Base-by-base conservation (phyloP, 129 eudicot genomes). In the Pittosporum tobira region DNA sequence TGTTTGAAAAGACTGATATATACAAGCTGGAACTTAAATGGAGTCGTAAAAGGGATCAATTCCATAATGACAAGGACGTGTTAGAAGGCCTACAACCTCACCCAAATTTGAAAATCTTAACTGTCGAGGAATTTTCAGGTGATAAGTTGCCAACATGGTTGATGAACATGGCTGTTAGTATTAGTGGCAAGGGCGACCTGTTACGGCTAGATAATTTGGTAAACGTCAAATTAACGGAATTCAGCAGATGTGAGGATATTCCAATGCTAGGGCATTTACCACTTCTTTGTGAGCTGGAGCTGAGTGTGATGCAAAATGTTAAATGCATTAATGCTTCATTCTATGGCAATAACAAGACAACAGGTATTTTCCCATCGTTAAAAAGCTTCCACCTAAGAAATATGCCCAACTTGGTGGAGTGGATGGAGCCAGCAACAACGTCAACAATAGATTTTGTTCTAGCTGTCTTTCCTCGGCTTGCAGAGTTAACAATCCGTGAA, bases 191-290 rank as follows among this genome's bases (percentile, higher is more conserved):
- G 44, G 38, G 51, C 14, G 27, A 42, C 43, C 25, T 25, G 38
- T 22, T 15, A 2, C 28, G 50, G 23, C 64, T 59, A 14, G 27
- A 59, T 30, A 59, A 59, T 29, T 34, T 59, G 2, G 51, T 59
- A 20, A 21, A 38, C 2, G 38, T 59, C 24, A 59, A 23, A 42
- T 59, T 59, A 59, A 10, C 21, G 6, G 3, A 31, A 36, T 59
- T 49, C 27, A 11, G 47, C 18, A 57, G 29, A 1, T 59, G 66
- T 36, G 14, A 48, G 27, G 23, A 13, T 44, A 50, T 68, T 31
- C 66, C 73, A 19, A 47, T 40, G n/a, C 56, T 68, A 6, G 66
- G 65, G 5, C 16, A 59, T 20, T 50, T 68, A 16, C 66, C 66
- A 18, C 47, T 14, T 25, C 66, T 68, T 31, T 27, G 42, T 6